Conservation (phyloP, 495 filamentous ascomycete species). For the Lasiosphaeria ovina region DNA sequence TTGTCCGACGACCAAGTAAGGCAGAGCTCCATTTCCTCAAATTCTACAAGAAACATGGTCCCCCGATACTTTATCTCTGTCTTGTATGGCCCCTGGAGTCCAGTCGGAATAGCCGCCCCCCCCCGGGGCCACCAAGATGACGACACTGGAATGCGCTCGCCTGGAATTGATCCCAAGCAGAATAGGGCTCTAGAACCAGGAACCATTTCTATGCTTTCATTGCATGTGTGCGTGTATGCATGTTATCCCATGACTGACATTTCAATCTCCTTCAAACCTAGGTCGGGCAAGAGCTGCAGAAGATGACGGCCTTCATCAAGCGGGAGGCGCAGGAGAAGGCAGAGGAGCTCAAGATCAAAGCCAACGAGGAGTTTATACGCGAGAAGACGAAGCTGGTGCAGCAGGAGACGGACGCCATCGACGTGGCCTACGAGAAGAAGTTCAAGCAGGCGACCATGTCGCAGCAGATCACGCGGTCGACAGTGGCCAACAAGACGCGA, state of each 20-base stretch:
- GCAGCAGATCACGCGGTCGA: slow-evolving; percentile 95
- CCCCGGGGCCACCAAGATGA: too few species aligned
- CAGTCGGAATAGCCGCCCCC: not conserved
- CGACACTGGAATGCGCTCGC: too few species aligned
- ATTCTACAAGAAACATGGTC: not conserved
- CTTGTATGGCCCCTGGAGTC: too few species aligned
- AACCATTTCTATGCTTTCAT: too few species aligned
- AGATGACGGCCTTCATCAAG: slow-evolving; percentile 99
- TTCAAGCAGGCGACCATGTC: slow-evolving; percentile 95
- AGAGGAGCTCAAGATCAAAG: slow-evolving; percentile 93
- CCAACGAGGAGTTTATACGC: slow-evolving; percentile 96
- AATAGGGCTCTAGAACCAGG: too few species aligned
- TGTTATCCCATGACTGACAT: not conserved
- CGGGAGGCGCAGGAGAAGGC: slow-evolving; percentile 97
- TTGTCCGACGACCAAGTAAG: slow-evolving; percentile 95
- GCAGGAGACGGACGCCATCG: slow-evolving; percentile 89
- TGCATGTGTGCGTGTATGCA: too few species aligned
- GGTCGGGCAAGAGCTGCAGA: slow-evolving; percentile 94
- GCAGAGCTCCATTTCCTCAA: slow-evolving; percentile 17
- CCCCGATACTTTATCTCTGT: too few species aligned
- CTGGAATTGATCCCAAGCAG: too few species aligned
- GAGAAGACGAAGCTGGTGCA: slow-evolving; percentile 98
- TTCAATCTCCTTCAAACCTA: slow-evolving; percentile 33
- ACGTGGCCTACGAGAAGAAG: slow-evolving; percentile 91
- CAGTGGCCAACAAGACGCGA: slow-evolving; percentile 90